phyloP scores from a whole-genome alignment of 2,329 filamentous ascomycete genomes.

The Aureobasidium sp. region DNA sequence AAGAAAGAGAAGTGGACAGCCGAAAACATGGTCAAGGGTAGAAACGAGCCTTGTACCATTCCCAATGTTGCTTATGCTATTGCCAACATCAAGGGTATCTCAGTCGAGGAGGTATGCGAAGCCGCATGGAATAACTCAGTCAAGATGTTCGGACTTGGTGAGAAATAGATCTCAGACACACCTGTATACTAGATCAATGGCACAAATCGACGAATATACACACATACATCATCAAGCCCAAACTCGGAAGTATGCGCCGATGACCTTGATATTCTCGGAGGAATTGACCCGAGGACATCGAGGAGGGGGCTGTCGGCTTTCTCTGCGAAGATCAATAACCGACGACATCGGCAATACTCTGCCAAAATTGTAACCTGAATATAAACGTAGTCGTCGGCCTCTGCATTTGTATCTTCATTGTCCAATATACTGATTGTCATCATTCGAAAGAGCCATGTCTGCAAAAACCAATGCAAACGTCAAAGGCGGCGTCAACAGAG shows the following conservation, averaged over 20 bases:
- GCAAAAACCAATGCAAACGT: constrained; percentile 7
- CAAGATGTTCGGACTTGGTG: constrained; percentile 67
- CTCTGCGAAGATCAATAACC: not conserved
- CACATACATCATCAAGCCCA: not conserved
- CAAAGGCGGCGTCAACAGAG: not conserved
- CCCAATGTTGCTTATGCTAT: constrained; percentile 81
- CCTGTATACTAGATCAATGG: not conserved
- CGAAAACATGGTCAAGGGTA: constrained; percentile 84
- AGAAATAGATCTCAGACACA: constrained; percentile 22
- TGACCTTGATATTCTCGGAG: not conserved
- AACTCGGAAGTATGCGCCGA: constrained; percentile 4
- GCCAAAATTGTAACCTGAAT: not conserved
- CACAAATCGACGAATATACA: not conserved
- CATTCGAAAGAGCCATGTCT: not conserved
- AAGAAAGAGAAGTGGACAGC: constrained; percentile 95
- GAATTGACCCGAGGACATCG: not conserved
- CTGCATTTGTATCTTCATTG: not conserved
- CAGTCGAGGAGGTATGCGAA: constrained; percentile 77
- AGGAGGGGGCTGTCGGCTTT: not conserved
- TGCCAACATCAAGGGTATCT: constrained; percentile 73
- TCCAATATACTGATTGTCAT: too few species aligned
- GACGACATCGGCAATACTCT: not conserved
- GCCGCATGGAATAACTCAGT: constrained; percentile 77
- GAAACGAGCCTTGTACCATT: constrained; percentile 89
- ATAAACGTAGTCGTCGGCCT: not conserved